These are phyloP conservation scores for Oxytropis ochrocephala DNA, from an alignment of 306 rosid genomes.

Conservation along the genomic window DNA sequence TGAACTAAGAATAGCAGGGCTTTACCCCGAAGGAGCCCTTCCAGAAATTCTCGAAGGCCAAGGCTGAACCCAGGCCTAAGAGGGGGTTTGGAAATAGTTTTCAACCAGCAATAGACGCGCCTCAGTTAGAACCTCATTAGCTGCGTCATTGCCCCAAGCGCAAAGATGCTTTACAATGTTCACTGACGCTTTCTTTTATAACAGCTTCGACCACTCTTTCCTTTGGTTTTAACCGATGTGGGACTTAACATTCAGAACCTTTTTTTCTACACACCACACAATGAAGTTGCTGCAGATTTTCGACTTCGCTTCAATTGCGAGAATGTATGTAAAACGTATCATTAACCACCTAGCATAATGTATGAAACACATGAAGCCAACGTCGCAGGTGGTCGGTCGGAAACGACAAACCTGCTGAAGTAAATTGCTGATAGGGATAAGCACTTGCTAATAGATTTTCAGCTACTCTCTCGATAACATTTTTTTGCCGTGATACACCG, in stretches of 20 bases:
- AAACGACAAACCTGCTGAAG: no score
- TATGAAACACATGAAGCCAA: no score
- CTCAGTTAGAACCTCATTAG: background rate
- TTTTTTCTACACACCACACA: no score
- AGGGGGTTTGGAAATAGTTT: constrained; percentile 11
- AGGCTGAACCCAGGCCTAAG: background rate
- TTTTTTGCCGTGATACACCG: no score
- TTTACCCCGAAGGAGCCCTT: constrained; percentile 11
- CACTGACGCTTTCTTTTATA: background rate
- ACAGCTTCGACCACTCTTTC: background rate
- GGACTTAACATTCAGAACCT: background rate
- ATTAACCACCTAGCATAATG: no score
- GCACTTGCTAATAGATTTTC: no score
- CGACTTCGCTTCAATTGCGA: no score
- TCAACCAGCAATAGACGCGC: constrained; percentile 11
- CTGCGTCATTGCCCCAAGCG: constrained; percentile 4
- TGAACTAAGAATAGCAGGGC: background rate
- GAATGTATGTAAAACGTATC: no score
- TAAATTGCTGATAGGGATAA: no score
- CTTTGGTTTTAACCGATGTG: background rate
- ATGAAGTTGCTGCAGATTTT: no score
- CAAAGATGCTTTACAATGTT: background rate
- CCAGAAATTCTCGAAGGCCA: constrained; percentile 26
- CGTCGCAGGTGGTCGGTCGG: no score
- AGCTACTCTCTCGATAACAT: no score